These are phyloP conservation scores for Fusarium sp. DNA, from an alignment of 2,329 filamentous ascomycete genomes.

Conservation along the genomic window DNA sequence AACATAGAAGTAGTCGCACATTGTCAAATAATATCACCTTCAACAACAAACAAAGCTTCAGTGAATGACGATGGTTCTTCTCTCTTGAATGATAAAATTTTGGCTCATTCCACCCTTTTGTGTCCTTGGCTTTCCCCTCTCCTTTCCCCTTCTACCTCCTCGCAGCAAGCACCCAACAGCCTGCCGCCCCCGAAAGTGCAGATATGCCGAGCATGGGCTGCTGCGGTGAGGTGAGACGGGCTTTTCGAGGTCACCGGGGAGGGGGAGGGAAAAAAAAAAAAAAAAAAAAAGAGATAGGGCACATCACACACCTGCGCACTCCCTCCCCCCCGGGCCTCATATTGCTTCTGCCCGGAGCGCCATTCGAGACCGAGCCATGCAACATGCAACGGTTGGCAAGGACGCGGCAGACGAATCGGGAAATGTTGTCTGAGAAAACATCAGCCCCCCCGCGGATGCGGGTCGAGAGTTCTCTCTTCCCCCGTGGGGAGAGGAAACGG, in stretches of 20 bases:
- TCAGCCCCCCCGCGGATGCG: background rate
- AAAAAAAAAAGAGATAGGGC: background rate
- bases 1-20: constrained; percentile 42
- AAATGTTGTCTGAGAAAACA: constrained; percentile 17
- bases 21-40: constrained; percentile 8
- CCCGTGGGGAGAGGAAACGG: constrained; percentile 29
- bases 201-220: constrained; percentile 3
- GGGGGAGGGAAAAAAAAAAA: background rate
- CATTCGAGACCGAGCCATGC: constrained; percentile 31
- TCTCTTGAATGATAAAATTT: constrained; percentile 8
- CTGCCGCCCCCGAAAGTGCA: background rate
- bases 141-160: background rate
- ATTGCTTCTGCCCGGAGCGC: constrained; percentile 36
- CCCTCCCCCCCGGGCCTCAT: constrained; percentile 8
- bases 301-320: constrained; percentile 3
- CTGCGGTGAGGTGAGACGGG: constrained; percentile 16
- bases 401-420: constrained; percentile 21
- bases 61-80: constrained; percentile 8
- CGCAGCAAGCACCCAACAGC: background rate
- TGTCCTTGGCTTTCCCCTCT: background rate
- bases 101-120: constrained; percentile 4
- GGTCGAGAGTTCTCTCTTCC: constrained; percentile 20
- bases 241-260: constrained; percentile 23
- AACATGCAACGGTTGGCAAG: constrained; percentile 23
- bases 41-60: background rate